A percentile compares a stretch with the other conserved stretches of the same genome.
Conservation (phyloP, 2,329 filamentous ascomycete genomes). For the Diaporthe sp. region DNA sequence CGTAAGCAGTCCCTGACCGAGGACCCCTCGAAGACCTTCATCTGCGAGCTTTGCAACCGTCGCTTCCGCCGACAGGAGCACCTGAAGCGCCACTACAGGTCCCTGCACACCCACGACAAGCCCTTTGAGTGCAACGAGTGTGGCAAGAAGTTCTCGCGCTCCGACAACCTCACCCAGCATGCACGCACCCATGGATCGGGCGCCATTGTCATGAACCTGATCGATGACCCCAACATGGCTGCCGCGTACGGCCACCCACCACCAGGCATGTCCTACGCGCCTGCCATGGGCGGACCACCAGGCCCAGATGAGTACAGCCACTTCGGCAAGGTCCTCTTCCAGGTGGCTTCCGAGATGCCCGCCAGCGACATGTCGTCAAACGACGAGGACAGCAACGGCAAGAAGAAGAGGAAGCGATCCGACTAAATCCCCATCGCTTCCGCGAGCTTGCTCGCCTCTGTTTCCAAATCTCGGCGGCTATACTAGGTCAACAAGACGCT, state of each 20-base stretch:
- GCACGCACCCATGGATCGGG: constrained; percentile 92
- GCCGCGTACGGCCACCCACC: constrained; percentile 49
- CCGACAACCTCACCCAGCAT: constrained; percentile 97
- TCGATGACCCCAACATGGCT: constrained; percentile 75
- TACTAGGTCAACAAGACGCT: constrained; percentile 46
- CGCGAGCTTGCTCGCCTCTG: constrained; percentile 19
- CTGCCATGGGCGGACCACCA: constrained; percentile 56
- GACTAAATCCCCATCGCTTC: constrained; percentile 59
- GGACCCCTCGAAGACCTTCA: constrained; percentile 97
- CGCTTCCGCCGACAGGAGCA: constrained; percentile 99
- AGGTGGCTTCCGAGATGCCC: constrained; percentile 80
- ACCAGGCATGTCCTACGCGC: constrained; percentile 56
- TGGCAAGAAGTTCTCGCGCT: constrained; percentile 98
- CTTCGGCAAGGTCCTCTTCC: constrained; percentile 84
- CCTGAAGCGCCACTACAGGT: constrained; percentile 97
- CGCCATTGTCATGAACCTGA: constrained; percentile 90
- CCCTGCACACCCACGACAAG: constrained; percentile 98
- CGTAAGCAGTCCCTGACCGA: constrained; percentile 99
- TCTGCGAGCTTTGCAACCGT: constrained; percentile 95
- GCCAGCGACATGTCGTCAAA: constrained; percentile 74
- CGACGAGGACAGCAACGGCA: constrained; percentile 64
- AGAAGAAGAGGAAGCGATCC: constrained; percentile 86
- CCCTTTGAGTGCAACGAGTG: constrained; percentile 98
- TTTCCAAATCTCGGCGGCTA: constrained; percentile 36
- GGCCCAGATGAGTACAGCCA: constrained; percentile 74